These are phyloP conservation scores for Kewa caespitosa DNA, from an alignment of 179 eudicot genomes.

Conservation along the genomic window DNA sequence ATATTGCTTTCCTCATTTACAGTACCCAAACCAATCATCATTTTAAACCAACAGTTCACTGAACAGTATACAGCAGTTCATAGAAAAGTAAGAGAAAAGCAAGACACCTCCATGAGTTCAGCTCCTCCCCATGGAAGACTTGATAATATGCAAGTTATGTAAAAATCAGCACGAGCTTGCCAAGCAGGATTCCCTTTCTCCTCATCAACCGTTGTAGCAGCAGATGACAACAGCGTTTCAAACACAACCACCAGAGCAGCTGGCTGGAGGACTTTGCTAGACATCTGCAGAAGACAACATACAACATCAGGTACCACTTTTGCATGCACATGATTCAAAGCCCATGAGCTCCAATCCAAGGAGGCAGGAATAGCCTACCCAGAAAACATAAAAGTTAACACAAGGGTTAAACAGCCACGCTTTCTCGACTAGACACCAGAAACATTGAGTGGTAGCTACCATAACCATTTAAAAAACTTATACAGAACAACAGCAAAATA, in stretches of 20 bases:
- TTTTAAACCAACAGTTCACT: not conserved
- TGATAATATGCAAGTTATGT: constrained; percentile 72
- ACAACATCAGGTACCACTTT: not conserved
- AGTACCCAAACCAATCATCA: not conserved
- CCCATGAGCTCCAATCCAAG: not conserved
- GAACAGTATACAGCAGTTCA: no score
- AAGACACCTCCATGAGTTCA: constrained; percentile 79
- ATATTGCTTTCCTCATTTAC: not conserved
- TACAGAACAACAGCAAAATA: not conserved
- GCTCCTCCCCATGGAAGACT: constrained; percentile 99
- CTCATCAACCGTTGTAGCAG: constrained; percentile 94
- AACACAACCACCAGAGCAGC: constrained; percentile 72
- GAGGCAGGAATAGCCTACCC: not conserved
- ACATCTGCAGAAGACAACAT: constrained; percentile 55
- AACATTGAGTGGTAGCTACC: not conserved
- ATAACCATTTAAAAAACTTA: not conserved
- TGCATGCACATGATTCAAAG: not conserved
- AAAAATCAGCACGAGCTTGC: constrained; percentile 99
- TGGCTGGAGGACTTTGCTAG: constrained; percentile 92
- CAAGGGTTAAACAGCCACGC: no score
- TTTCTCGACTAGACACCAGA: not conserved
- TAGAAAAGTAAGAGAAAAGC: not conserved
- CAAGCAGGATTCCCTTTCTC: constrained; percentile 98
- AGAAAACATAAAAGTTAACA: not conserved
- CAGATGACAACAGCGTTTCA: constrained; percentile 85